Conservation (phyloP, 192 early-diverging fungal genomes). For the Obelidium mucronatum region DNA sequence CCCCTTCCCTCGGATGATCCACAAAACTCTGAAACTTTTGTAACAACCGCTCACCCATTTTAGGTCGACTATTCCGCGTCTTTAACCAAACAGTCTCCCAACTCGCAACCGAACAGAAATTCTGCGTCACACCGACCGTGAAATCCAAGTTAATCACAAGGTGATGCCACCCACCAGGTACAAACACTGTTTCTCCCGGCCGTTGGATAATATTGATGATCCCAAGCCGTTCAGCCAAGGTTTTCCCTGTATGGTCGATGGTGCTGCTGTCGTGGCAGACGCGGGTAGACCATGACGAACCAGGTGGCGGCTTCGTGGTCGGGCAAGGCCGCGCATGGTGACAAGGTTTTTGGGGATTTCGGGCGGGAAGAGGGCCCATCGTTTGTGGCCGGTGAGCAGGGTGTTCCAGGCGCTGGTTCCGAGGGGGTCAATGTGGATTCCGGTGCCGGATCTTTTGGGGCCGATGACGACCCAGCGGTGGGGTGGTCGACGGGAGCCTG, state of each 20-base stretch:
- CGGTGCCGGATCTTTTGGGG: constrained; percentile 75
- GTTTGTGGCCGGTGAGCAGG: constrained; percentile 72
- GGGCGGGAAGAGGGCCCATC: constrained; percentile 83
- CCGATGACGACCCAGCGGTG: constrained; percentile 83
- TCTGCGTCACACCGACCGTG: constrained; percentile 82
- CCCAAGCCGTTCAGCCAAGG: constrained; percentile 67
- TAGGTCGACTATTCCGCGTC: constrained; percentile 58
- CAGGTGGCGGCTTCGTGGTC: constrained; percentile 80
- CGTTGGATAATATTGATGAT: constrained; percentile 74
- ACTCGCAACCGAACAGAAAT: constrained; percentile 73
- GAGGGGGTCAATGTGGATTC: constrained; percentile 72
- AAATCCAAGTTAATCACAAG: constrained; percentile 83
- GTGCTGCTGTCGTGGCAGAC: constrained; percentile 27
- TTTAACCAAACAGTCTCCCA: constrained; percentile 73
- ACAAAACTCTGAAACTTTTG: constrained; percentile 20
- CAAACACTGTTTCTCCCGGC: constrained; percentile 83
- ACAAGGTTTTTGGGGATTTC: constrained; percentile 60
- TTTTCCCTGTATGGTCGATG: constrained; percentile 35
- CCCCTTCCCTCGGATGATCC: neutral
- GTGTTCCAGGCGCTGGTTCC: constrained; percentile 87
- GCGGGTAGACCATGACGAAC: constrained; percentile 68
- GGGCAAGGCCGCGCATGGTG: constrained; percentile 54
- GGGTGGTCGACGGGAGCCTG: constrained; percentile 71
- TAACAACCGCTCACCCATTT: constrained; percentile 37
- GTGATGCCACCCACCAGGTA: constrained; percentile 83